Conservation (phyloP, 2,329 filamentous ascomycete genomes). For the Alternaria sp. region DNA sequence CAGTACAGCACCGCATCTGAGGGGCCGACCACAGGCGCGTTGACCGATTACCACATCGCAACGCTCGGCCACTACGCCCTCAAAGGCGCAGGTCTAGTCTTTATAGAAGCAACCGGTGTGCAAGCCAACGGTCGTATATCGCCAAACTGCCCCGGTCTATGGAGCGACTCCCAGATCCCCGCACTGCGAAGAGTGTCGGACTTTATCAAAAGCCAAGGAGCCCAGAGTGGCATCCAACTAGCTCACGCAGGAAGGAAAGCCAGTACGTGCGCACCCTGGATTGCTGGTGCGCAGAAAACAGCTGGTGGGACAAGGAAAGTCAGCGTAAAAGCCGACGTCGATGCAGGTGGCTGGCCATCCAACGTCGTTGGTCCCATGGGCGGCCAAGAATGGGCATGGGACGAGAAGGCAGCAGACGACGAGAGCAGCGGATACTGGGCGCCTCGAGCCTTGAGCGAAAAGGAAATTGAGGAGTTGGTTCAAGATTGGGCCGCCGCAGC, state of each 20-base stretch:
- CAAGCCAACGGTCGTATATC: conserved; percentile 47
- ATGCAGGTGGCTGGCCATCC: conserved; percentile 47
- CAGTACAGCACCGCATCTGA: conserved; percentile 44
- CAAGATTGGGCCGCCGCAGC: conserved; percentile 53
- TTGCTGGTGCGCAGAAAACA: conserved; percentile 27
- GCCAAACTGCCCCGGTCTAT: conserved; percentile 49
- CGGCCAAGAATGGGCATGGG: conserved; percentile 51
- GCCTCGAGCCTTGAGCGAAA: conserved; percentile 47
- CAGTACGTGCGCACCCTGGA: conserved; percentile 45
- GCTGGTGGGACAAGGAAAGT: conserved; percentile 35
- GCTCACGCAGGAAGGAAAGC: conserved; percentile 49
- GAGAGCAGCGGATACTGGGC: conserved; percentile 48
- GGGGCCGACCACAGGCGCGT: conserved; percentile 47
- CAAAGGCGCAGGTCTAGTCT: conserved; percentile 47
- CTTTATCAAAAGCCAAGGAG: conserved; percentile 48
- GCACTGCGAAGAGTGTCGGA: conserved; percentile 44
- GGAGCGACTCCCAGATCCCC: conserved; percentile 49
- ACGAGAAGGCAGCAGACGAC: conserved; percentile 41
- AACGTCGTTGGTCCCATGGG: conserved; percentile 50
- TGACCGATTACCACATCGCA: conserved; percentile 51
- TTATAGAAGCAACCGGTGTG: conserved; percentile 50
- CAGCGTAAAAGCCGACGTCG: conserved; percentile 35
- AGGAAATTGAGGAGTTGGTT: conserved; percentile 51
- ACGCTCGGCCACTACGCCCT: conserved; percentile 51
- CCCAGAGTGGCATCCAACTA: conserved; percentile 43